A percentile compares a stretch with the other conserved stretches of the same genome.
Conservation (phyloP, 192 early-diverging fungal genomes). For the Coemansia sp. region DNA sequence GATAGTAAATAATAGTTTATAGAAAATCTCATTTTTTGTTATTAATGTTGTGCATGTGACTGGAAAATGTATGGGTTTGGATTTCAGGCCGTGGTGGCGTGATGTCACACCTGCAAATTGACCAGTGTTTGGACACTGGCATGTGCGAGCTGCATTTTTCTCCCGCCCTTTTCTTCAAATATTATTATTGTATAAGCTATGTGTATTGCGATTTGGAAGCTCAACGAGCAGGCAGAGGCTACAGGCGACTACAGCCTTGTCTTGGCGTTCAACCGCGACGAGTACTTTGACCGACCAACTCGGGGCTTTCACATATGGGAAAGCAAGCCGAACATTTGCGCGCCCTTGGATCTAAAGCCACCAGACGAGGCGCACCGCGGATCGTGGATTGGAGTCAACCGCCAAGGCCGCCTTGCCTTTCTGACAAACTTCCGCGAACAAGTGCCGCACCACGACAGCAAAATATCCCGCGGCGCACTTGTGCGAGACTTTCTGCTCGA, state of each 20-base stretch:
- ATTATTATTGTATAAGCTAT: conserved; percentile 10
- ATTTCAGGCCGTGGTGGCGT: not conserved
- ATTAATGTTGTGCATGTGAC: not conserved
- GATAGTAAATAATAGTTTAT: not conserved
- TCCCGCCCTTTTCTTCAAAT: not conserved
- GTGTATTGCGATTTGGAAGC: conserved; percentile 40
- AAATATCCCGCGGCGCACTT: conserved; percentile 45
- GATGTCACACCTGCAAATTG: not conserved
- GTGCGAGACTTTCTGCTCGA: conserved; percentile 37
- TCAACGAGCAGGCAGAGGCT: not conserved
- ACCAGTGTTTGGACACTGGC: not conserved
- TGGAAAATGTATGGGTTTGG: not conserved
- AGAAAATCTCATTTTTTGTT: not conserved
- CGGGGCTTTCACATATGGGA: conserved; percentile 35
- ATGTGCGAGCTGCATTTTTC: not conserved
- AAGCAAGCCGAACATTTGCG: conserved; percentile 17
- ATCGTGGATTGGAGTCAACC: conserved; percentile 36
- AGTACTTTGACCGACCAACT: conserved; percentile 40
- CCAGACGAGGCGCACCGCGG: conserved; percentile 21
- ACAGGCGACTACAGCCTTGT: conserved; percentile 14
- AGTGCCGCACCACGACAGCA: conserved; percentile 7
- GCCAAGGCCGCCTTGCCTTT: conserved; percentile 24
- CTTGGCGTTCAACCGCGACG: conserved; percentile 48
- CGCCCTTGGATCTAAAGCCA: conserved; percentile 43
- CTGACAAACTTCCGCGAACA: conserved; percentile 43